Conservation (phyloP, 208 protist genomes). For the Trypanosoma melophagium region DNA sequence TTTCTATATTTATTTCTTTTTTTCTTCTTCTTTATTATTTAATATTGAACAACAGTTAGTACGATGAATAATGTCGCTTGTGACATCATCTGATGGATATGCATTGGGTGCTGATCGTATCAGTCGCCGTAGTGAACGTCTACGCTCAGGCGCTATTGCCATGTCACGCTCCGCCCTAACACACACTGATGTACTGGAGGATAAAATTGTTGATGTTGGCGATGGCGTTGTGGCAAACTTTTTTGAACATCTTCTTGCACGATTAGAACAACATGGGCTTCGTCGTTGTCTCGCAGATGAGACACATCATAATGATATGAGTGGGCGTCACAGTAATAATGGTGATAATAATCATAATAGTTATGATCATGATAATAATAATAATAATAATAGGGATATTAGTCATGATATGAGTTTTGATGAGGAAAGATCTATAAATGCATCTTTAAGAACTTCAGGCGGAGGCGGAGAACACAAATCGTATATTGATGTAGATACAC, state of each 20-base stretch:
- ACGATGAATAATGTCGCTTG: no score
- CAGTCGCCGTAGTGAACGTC: conserved; percentile 31
- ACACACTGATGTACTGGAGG: conserved; percentile 21
- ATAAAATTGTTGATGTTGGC: conserved; percentile 65
- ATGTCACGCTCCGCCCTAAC: conserved; percentile 59
- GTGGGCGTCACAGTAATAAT: not conserved
- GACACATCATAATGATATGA: conserved; percentile 30
- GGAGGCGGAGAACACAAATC: not conserved
- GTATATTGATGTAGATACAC: conserved; percentile 17
- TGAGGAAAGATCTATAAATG: not conserved
- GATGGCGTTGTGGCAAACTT: conserved; percentile 47
- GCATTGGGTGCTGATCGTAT: conserved; percentile 1
- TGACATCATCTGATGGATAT: not conserved
- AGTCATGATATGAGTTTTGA: not conserved
- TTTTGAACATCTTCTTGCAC: conserved; percentile 68
- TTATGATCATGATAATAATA: conserved; percentile 3
- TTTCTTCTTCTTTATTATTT: no score
- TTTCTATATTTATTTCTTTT: no score
- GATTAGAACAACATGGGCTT: conserved; percentile 84
- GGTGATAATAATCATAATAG: conserved; percentile 4
- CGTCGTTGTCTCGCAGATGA: conserved; percentile 53
- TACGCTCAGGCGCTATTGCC: conserved; percentile 54
- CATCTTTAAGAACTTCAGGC: not conserved
- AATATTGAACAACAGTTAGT: no score
- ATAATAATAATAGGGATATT: conserved; percentile 1